Evolutionary conservation across 2,329 filamentous ascomycete genomes (phyloP), one percentile per base, ranked within the genome.

Genomic region (Stagonosporopsis cucurbitacearum): DNA sequence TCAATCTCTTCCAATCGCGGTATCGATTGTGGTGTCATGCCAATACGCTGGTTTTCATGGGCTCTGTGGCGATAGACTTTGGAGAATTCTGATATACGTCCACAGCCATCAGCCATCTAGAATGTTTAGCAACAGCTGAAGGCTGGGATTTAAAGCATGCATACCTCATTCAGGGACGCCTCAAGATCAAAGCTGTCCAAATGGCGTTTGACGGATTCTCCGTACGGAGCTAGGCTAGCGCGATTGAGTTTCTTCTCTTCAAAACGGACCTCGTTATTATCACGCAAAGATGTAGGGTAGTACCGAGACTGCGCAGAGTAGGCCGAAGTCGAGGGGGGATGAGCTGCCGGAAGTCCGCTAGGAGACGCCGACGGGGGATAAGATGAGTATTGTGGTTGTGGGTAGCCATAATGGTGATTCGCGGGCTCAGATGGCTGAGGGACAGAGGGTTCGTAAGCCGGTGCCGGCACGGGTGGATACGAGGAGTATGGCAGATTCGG

Each of bases 181-280:
- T 81, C 85, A 23, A 88, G 72, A 68, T 88, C 86, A 59, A 84
- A 88, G 43, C 81, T 80, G 36, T 88, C 86, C 3, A 88, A 74
- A 71, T 88, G 85, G 35, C 86, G 80, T 68, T 88, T 88, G n/a
- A 87, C 82, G 11, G 75, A 80, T 44, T 81, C 77, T 25, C 79
- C 79, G 57, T 76, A 77, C 2, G 72, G 66, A 11, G 70, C 72
- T 13, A 73, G 60, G 39, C 64, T 72, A 7, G 68, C 56, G 3
- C 72, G 67, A 13, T 68, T 70, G 20, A 72, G 65, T 58, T 74
- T 75, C 71, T 66, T 77, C 55, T 70, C 74, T 63, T 75, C 75
- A 6, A 70, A 17, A 4, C 70, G 67, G 43, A 64, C 60, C 25
- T 75, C 70, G 6, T 66, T 59, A 46, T 64, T 68, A 19, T 78